Conservation (phyloP, 179 eudicot genomes). For the Vitellaria paradoxa region DNA sequence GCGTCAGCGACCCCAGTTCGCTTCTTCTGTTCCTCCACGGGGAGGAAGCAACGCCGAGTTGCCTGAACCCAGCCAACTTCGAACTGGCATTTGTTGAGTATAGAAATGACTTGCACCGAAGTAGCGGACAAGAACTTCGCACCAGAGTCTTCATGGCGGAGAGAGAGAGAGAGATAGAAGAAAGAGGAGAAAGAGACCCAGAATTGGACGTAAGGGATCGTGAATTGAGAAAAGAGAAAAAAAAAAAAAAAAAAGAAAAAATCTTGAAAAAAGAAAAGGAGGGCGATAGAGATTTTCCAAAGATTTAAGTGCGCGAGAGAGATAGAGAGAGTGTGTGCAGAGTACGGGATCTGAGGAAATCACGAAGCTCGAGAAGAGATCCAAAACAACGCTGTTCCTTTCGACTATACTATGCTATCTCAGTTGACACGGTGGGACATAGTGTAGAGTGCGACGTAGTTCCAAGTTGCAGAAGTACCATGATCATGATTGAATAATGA, state of each 20-base stretch:
- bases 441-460: too few species aligned
- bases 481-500: too few species aligned
- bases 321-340: not conserved
- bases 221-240: not conserved
- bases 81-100: not conserved
- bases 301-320: not conserved
- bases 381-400: not conserved
- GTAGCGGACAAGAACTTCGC: constrained; percentile 23
- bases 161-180: constrained; percentile 15
- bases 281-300: not conserved
- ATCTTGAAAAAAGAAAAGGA: not conserved
- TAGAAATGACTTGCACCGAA: constrained; percentile 13
- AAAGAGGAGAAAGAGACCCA: not conserved
- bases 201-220: constrained; percentile 27
- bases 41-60: constrained; percentile 33
- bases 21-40: constrained; percentile 20
- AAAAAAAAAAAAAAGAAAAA: not conserved
- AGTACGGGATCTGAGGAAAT: not conserved
- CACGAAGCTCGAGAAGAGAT: constrained; percentile 10
- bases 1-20: constrained; percentile 19
- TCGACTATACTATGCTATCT: too few species aligned
- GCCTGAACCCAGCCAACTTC: constrained; percentile 22
- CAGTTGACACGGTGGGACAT: too few species aligned
- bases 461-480: too few species aligned
- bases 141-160: constrained; percentile 47